Evolutionary conservation across 1,284 basidiomycete genomes (phyloP).

Genomic region (Abortiporus biennis): DNA sequence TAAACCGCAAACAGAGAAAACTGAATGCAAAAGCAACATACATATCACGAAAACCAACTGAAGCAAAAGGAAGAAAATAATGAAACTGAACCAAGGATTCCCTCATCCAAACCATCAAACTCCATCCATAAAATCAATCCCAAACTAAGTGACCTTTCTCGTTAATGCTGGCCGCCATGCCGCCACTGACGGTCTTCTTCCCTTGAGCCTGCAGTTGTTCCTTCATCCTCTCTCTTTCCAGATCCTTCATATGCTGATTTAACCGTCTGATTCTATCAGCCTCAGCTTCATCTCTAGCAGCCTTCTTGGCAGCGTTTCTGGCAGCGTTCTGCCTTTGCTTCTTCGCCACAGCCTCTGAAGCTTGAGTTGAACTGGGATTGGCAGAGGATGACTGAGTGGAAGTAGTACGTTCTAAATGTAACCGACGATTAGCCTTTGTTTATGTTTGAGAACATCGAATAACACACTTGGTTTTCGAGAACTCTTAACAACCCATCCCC

Average conservation of each 20-base stretch:
- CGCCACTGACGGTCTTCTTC: constrained; percentile 19
- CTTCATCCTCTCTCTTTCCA: constrained; percentile 47
- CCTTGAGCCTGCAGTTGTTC: constrained; percentile 32
- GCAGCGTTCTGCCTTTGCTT: constrained; percentile 64
- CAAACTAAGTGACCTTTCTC: constrained; percentile 27
- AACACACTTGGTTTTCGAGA: constrained; percentile 44
- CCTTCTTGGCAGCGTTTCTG: constrained; percentile 51
- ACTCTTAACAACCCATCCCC: constrained; percentile 68
- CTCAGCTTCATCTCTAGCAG: constrained; percentile 51
- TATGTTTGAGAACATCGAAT: not conserved
- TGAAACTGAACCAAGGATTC: too few species aligned
- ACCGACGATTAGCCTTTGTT: constrained; percentile 2
- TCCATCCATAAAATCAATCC: constrained; percentile 17
- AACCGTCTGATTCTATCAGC: constrained; percentile 42
- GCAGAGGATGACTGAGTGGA: constrained; percentile 15
- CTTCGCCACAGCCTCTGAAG: constrained; percentile 48
- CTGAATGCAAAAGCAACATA: too few species aligned
- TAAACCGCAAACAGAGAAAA: too few species aligned
- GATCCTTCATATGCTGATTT: constrained; percentile 52
- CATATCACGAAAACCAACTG: too few species aligned
- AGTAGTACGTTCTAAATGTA: constrained; percentile 15
- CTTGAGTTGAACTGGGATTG: constrained; percentile 15
- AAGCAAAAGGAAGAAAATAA: too few species aligned
- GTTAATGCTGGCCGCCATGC: constrained; percentile 24
- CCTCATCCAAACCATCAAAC: too few species aligned